phyloP scores from a whole-genome alignment of 306 rosid species.

The Morella rubra region DNA sequence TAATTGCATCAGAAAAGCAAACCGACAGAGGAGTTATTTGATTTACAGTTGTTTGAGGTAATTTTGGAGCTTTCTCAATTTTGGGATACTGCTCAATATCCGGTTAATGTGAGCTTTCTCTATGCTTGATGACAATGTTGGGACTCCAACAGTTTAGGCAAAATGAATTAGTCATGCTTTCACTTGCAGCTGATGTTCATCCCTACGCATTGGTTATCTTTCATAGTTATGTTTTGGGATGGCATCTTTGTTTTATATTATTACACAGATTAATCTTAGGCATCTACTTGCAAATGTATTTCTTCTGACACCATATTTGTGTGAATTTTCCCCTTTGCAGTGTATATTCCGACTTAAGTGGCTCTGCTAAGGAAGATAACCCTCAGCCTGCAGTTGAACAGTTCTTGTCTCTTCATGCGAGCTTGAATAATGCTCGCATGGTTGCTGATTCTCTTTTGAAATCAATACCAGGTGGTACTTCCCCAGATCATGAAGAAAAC shows the following conservation, averaged over 20 bases:
- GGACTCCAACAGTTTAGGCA: constrained; percentile 10
- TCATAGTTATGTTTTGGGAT: not conserved
- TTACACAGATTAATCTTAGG: not conserved
- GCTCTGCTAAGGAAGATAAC: constrained; percentile 69
- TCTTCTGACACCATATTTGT: constrained; percentile 23
- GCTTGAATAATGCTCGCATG: constrained; percentile 48
- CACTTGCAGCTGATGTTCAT: constrained; percentile 3
- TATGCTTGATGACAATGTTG: constrained; percentile 10
- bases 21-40: not conserved
- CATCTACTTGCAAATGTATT: not conserved
- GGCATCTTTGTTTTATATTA: not conserved
- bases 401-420: constrained; percentile 68
- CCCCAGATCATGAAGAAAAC: constrained; percentile 56
- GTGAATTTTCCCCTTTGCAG: constrained; percentile 42
- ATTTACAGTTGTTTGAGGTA: not conserved
- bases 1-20: not conserved
- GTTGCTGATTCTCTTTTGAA: constrained; percentile 66
- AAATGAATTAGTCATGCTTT: constrained; percentile 5
- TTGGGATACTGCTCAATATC: not conserved
- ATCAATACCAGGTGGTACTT: constrained; percentile 44
- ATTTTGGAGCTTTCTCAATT: not conserved
- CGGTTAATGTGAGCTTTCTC: not conserved
- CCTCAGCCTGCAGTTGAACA: constrained; percentile 83
- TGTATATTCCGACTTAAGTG: constrained; percentile 64
- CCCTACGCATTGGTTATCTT: not conserved